A percentile compares a stretch with the other conserved stretches of the same genome.
These are phyloP conservation scores for Amaranthus tricolor DNA, from an alignment of 179 eudicot species.

Conservation along the genomic window DNA sequence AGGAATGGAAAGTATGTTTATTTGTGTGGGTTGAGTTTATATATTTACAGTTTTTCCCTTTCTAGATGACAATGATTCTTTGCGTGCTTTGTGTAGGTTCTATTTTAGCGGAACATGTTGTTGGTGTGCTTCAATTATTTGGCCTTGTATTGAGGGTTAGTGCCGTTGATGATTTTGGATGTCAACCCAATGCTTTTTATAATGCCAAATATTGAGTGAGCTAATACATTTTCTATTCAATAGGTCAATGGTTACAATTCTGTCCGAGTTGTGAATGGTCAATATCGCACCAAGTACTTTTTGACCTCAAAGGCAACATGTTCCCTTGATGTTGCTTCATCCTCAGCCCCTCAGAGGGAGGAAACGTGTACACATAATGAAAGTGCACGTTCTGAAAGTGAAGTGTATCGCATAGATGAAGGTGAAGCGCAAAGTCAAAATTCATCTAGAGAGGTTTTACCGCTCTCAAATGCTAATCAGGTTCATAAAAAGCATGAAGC, in stretches of 20 bases:
- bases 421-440: slow-evolving; percentile 62
- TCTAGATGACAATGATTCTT: slow-evolving; percentile 13
- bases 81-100: slow-evolving; percentile 43
- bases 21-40: slow-evolving; percentile 1
- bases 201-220: background rate
- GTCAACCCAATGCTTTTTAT: background rate
- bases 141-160: slow-evolving; percentile 80
- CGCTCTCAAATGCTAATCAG: slow-evolving; percentile 34
- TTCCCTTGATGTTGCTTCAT: slow-evolving; percentile 15
- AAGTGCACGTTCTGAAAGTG: slow-evolving; percentile 26
- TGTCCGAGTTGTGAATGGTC: slow-evolving; percentile 62
- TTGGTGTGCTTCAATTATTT: slow-evolving; percentile 77
- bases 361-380: slow-evolving; percentile 21
- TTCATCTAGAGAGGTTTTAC: slow-evolving; percentile 49
- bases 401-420: slow-evolving; percentile 22
- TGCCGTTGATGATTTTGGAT: slow-evolving; percentile 13
- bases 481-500: slow-evolving; percentile 29
- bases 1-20: slow-evolving; percentile 51
- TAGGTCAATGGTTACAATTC: slow-evolving; percentile 85
- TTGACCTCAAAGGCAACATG: slow-evolving; percentile 53
- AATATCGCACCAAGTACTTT: slow-evolving; percentile 80
- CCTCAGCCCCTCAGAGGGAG: slow-evolving; percentile 23
- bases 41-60: background rate
- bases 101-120: slow-evolving; percentile 43
- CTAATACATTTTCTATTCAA: background rate